phyloP scores from a whole-genome alignment of 2,329 filamentous ascomycete genomes.

The Thermomyces lanuginosus region DNA sequence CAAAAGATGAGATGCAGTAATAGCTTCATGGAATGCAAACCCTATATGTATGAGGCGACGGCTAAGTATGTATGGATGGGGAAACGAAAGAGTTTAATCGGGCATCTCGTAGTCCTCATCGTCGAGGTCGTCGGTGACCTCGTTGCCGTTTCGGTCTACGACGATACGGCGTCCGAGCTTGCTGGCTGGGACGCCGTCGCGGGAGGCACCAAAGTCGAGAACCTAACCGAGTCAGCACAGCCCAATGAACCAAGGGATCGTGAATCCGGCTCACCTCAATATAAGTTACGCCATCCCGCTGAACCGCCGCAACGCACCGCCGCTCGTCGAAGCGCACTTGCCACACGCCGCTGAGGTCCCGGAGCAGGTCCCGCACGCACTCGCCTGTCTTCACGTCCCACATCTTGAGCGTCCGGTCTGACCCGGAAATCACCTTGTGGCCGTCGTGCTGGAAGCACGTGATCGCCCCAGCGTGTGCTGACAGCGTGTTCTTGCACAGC shows the following conservation, averaged over 20 bases:
- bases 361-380: conserved; percentile 81
- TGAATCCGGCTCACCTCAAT: conserved; percentile 56
- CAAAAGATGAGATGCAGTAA: too few relatives aligned
- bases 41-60: too few relatives aligned
- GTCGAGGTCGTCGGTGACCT: conserved; percentile 18
- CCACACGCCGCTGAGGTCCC: conserved; percentile 92
- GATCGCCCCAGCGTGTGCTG: conserved; percentile 89
- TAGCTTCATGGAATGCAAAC: too few relatives aligned
- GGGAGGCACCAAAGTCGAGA: conserved; percentile 85
- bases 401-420: conserved; percentile 93
- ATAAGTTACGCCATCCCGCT: conserved; percentile 81
- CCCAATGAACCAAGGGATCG: conserved; percentile 3
- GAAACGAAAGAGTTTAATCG: conserved; percentile 2
- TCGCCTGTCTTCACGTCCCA: conserved; percentile 91
- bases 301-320: conserved; percentile 88
- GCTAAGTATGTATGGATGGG: too few relatives aligned
- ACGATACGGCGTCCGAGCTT: conserved; percentile 63
- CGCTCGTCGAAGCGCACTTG: conserved; percentile 96
- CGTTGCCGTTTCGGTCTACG: conserved; percentile 26
- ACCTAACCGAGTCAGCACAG: conserved; percentile 42
- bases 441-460: conserved; percentile 98
- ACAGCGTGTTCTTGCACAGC: conserved; percentile 74
- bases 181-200: conserved; percentile 65
- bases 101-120: conserved; percentile 17
- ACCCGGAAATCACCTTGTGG: conserved; percentile 90